A percentile compares a stretch with the other conserved stretches of the same genome.
Evolutionary conservation across 192 early-diverging fungal species (phyloP).

Genomic region (Podila minutissima): DNA sequence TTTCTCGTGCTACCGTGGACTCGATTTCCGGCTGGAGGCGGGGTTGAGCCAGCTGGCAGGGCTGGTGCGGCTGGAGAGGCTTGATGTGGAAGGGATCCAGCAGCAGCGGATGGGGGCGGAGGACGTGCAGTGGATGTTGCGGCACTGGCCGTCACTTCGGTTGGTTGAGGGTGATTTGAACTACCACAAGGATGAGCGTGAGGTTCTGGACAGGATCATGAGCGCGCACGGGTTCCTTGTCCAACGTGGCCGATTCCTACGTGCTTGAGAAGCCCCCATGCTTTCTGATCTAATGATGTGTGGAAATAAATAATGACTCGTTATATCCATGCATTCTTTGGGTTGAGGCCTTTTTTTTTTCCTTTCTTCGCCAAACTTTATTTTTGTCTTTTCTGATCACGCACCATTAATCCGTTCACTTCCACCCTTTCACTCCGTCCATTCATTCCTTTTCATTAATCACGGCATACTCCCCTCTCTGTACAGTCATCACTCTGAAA

Average conservation of each 20-base stretch:
- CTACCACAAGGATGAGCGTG: not conserved
- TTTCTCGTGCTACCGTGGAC: conserved; percentile 2
- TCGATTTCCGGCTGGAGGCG: conserved; percentile 10
- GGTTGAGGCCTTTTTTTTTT: not conserved
- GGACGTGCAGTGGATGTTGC: conserved; percentile 21
- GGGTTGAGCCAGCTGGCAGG: conserved; percentile 1
- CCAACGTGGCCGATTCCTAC: not conserved
- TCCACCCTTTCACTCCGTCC: not conserved
- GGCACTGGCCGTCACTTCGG: conserved; percentile 15
- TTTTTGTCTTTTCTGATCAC: not conserved
- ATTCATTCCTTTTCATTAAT: not conserved
- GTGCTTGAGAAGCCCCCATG: too few species aligned
- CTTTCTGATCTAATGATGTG: too few species aligned
- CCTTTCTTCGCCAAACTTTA: not conserved
- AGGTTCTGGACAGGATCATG: conserved; percentile 6
- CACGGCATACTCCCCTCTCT: too few species aligned
- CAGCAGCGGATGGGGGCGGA: conserved; percentile 3
- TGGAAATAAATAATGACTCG: too few species aligned
- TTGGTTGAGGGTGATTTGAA: conserved; percentile 14
- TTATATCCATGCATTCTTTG: not conserved
- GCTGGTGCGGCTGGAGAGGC: not conserved
- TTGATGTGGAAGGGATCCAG: conserved; percentile 15
- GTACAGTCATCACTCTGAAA: too few species aligned
- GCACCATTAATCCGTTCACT: not conserved
- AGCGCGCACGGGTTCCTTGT: not conserved